Evolutionary conservation across 345 rosid genomes (phyloP), one percentile per base, ranked within the genome.

Genomic region (Brassica incana): DNA sequence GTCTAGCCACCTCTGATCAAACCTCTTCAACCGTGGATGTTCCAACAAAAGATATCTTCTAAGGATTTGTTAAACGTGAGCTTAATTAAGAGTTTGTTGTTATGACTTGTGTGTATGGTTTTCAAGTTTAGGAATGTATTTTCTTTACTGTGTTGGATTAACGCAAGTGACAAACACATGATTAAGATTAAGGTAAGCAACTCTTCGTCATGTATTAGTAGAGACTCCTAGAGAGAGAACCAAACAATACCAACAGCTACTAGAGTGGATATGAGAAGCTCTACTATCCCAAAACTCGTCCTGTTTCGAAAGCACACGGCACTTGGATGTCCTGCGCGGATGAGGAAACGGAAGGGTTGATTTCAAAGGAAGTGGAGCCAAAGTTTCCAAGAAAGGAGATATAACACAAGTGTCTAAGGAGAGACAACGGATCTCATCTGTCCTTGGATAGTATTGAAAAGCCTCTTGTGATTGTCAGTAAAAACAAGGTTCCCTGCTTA

Each of bases 1-100:
- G 84, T 52, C 85, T 94, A 38, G 87, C 89, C 43, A 87, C 69
- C 36, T 75, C 48, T 29, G 65, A 76, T 36, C 74, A 72, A 71
- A 66, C 60, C 5, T 30, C 73, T 29, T 20, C 36, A 0, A 72
- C 33, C 12, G 4, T 43, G 0, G 29, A 58, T 54, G 45, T 71
- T 38, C 35, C 67, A 0, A 29, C 52, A 0, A 73, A 48, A 80
- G 52, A 68, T 56, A 10, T n/a, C 1, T 80, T 75, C 8, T 80
- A 70, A 80, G 65, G 71, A 68, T 73, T 68, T 48, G 64, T 48
- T 35, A 50, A 58, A 56, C 27, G 16, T 1, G 2, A 56, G 62
- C 12, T 73, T 36, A 36, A 12, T 45, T 45, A 18, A 38, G 67
- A 30, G 56, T 38, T 66, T 65, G 77, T 12, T 38, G 9, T 60